phyloP scores from a whole-genome alignment of 345 rosid species.

The Conringia planisiliqua region DNA sequence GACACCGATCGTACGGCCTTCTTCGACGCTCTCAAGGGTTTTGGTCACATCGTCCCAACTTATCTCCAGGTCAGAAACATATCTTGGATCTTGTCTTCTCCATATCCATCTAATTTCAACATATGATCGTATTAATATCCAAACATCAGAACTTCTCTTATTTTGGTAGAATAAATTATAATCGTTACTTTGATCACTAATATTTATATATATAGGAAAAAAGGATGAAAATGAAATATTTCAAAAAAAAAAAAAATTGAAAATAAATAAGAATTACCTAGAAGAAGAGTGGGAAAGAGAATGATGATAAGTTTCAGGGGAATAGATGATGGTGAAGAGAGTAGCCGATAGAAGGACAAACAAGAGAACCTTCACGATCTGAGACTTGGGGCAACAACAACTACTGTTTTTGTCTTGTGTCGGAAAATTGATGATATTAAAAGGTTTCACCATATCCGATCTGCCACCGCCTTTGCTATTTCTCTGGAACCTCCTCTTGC shows the following conservation, averaged over 20 bases:
- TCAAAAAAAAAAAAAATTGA: not conserved
- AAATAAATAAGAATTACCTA: conserved; percentile 27
- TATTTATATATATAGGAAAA: not conserved
- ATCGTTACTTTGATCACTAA: not conserved
- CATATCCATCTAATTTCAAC: conserved; percentile 51
- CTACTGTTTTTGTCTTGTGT: conserved; percentile 43
- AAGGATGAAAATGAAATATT: not conserved
- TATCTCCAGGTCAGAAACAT: conserved; percentile 50
- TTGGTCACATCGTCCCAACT: conserved; percentile 71
- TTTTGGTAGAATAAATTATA: not conserved
- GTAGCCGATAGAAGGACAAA: conserved; percentile 54
- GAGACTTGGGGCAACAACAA: conserved; percentile 55
- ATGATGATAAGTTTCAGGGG: conserved; percentile 52
- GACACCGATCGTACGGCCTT: conserved; percentile 66
- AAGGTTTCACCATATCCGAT: conserved; percentile 28
- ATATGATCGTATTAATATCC: not conserved
- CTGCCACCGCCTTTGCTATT: conserved; percentile 36
- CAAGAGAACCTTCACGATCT: conserved; percentile 60
- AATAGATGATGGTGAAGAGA: conserved; percentile 48
- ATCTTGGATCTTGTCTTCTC: conserved; percentile 61
- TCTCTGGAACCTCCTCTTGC: conserved; percentile 53
- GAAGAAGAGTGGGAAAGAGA: conserved; percentile 33
- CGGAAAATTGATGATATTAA: conserved; percentile 46
- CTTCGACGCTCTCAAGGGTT: conserved; percentile 41
- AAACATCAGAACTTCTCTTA: not conserved